Base-by-base conservation (phyloP, 208 protist species). In the Blechomonas ayalai region DNA sequence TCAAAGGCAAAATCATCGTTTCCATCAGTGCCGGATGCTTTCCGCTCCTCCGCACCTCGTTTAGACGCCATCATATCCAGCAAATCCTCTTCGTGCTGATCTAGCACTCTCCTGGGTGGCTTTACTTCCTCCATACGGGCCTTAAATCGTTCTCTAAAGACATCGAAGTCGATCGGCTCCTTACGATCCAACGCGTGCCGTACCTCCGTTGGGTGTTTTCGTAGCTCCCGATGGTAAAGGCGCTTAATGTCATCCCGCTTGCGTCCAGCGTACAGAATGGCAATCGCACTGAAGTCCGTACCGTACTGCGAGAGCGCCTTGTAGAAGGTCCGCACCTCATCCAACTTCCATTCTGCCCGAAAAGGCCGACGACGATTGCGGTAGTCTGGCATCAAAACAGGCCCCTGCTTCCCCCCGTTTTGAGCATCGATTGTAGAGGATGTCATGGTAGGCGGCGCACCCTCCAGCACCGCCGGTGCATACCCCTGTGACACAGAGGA, bases 221-320 rank as follows among this genome's bases (percentile, higher is more conserved):
- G 76, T 49, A 78, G 59, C 54, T 96, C 84, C 2, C 73, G 68
- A 27, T 79, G 68, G 41, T 89, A 96, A 9, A 92, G 76, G 13
- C 68, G 69, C 57, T 91, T 87, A 25, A 96, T 68, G 23, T 96
- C 78, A 32, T 56, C 63, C 18, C 85, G 71, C 4, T 52, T 65
- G 26, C 72, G 67, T 1, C 59, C 58, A 0, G 71, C 63, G 55
- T 86, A 89, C 33, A 93, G 55, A 4, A 90, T 58, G 7, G 81
- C 67, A 33, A 96, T 91, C 31, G 79, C 73, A 27, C 66, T 73
- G 45, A 96, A 96, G 65, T 96, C 83, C 0, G 83, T 90, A 36
- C 89, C 89, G 63, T 77, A 92, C 59, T 94, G 80, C 18, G 74
- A 82, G 33, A 96, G 79, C 7, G 67, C 71, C 39, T 68, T 52